A percentile compares a stretch with the other conserved stretches of the same genome.
phyloP scores from a whole-genome alignment of 345 rosid species.

The Heritiera littoralis region DNA sequence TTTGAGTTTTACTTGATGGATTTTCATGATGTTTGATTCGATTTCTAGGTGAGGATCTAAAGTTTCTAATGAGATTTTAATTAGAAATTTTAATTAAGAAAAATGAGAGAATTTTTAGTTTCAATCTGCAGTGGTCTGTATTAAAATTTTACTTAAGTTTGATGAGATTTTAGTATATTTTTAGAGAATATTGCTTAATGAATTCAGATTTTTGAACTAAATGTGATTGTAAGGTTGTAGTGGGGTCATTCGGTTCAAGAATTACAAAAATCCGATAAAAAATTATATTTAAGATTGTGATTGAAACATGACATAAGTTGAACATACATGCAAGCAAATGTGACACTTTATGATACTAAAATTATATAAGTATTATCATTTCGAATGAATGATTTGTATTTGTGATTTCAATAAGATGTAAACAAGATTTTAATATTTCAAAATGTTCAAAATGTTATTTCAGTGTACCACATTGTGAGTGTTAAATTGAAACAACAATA shows the following conservation, averaged over 20 bases:
- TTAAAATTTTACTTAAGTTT: slow-evolving; percentile 29
- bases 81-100: background rate
- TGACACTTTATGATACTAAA: background rate
- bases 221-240: background rate
- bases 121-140: slow-evolving; percentile 37
- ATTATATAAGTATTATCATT: background rate
- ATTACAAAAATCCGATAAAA: background rate
- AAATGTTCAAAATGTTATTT: background rate
- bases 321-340: background rate
- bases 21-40: slow-evolving; percentile 23
- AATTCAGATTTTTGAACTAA: background rate
- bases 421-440: background rate
- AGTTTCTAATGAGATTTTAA: slow-evolving; percentile 35
- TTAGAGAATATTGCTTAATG: background rate
- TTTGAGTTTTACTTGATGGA: slow-evolving; percentile 19
- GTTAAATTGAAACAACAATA: background rate
- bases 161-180: background rate
- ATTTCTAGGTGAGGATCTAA: slow-evolving; percentile 34
- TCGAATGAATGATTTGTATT: background rate
- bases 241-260: slow-evolving; percentile 7
- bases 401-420: background rate
- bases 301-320: background rate
- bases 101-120: slow-evolving; percentile 28
- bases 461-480: background rate
- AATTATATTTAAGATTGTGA: background rate